phyloP scores from a whole-genome alignment of 805 yeast species.

The Candida endomychidarum region DNA sequence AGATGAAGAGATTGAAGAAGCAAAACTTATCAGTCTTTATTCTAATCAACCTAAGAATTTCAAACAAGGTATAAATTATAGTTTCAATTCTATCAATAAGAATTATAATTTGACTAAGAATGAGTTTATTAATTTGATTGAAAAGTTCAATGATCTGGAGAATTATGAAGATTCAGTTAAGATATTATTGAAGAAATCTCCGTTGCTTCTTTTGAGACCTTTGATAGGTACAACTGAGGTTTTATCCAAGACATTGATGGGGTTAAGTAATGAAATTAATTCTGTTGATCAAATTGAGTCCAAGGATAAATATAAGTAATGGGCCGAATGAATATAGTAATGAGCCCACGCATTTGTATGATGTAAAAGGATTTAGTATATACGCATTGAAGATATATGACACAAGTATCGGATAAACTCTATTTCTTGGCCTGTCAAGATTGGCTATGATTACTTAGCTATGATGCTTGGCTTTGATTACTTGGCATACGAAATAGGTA shows the following conservation, averaged over 20 bases:
- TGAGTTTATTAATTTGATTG: conserved; percentile 58
- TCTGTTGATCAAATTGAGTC: conserved; percentile 57
- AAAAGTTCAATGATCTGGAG: conserved; percentile 62
- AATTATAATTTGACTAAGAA: conserved; percentile 66
- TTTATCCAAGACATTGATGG: conserved; percentile 75
- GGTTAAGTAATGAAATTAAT: conserved; percentile 78
- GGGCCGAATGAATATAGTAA: too few species aligned
- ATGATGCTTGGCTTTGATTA: too few species aligned
- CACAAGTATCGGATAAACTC: too few species aligned
- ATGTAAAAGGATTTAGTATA: too few species aligned
- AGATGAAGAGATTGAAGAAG: conserved; percentile 26
- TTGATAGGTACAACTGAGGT: conserved; percentile 93
- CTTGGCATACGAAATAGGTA: too few species aligned
- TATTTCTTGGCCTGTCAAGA: too few species aligned
- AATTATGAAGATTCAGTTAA: conserved; percentile 65
- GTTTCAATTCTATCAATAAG: conserved; percentile 68
- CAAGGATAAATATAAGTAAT: conserved; percentile 60
- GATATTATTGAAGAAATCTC: conserved; percentile 73
- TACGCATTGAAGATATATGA: too few species aligned
- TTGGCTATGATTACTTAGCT: too few species aligned
- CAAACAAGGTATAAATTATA: conserved; percentile 71
- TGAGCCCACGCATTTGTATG: too few species aligned
- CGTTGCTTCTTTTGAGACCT: conserved; percentile 78
- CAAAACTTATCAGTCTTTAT: conserved; percentile 61
- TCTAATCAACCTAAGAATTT: conserved; percentile 79